phyloP scores from a whole-genome alignment of 164 flowering plant genomes.

The Santalum album region DNA sequence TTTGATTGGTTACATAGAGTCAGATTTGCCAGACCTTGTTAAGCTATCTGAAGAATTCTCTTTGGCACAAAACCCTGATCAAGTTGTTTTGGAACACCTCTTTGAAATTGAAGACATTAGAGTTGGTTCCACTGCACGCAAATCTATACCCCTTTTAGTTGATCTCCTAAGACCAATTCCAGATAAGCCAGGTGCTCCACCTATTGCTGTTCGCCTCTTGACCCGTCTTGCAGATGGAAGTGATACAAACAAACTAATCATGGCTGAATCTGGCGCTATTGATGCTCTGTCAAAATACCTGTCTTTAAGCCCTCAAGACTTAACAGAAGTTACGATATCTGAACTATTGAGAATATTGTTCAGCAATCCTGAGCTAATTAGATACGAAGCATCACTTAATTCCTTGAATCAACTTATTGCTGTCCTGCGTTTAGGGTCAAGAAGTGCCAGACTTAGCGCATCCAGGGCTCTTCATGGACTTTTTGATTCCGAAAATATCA shows the following conservation, averaged over 20 bases:
- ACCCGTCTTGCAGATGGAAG: conserved; percentile 63
- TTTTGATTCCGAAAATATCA: conserved; percentile 63
- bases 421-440: conserved; percentile 73
- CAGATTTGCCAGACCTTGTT: conserved; percentile 62
- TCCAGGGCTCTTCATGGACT: conserved; percentile 66
- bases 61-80: conserved; percentile 54
- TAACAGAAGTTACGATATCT: conserved; percentile 54
- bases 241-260: conserved; percentile 64
- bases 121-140: conserved; percentile 62
- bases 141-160: conserved; percentile 68
- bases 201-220: conserved; percentile 55
- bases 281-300: conserved; percentile 76
- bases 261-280: conserved; percentile 87
- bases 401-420: conserved; percentile 73
- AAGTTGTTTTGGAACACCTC: conserved; percentile 56
- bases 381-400: conserved; percentile 56
- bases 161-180: conserved; percentile 84
- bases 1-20: conserved; percentile 55
- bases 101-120: conserved; percentile 76
- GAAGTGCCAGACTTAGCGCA: conserved; percentile 65
- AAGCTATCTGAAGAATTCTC: conserved; percentile 66
- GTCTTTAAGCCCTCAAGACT: conserved; percentile 79
- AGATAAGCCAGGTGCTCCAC: conserved; percentile 82
- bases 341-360: conserved; percentile 63
- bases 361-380: conserved; percentile 53